Evolutionary conservation across 1,139 yeast genomes (phyloP).

Genomic region (Geotrichum klebahnii): DNA sequence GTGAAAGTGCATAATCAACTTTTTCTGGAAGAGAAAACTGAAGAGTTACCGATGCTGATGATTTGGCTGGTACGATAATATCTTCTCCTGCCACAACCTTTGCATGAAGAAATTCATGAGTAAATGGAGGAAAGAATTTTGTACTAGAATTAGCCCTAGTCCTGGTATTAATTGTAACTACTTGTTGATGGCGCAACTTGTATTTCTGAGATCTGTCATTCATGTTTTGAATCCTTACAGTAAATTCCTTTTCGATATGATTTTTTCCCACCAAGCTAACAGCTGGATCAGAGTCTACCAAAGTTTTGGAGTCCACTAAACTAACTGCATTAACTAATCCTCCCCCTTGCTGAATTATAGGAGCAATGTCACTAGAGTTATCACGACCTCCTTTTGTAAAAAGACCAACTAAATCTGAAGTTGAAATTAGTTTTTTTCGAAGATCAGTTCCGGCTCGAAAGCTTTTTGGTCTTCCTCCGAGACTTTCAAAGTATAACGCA

Average conservation of each 20-base stretch:
- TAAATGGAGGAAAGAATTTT: slow-evolving; percentile 17
- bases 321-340: slow-evolving; percentile 40
- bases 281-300: slow-evolving; percentile 22
- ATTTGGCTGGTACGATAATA: slow-evolving; percentile 4
- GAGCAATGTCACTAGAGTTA: slow-evolving; percentile 19
- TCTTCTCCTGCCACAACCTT: not conserved
- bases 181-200: slow-evolving; percentile 1
- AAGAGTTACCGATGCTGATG: not conserved
- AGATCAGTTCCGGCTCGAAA: slow-evolving; percentile 20
- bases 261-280: slow-evolving; percentile 20
- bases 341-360: slow-evolving; percentile 29
- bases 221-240: slow-evolving; percentile 4
- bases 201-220: slow-evolving; percentile 8
- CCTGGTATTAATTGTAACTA: slow-evolving; percentile 10
- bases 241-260: not conserved
- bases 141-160: not conserved
- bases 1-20: slow-evolving; percentile 6
- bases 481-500: slow-evolving; percentile 25
- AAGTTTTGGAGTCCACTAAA: slow-evolving; percentile 40
- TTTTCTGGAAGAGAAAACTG: slow-evolving; percentile 5
- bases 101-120: slow-evolving; percentile 8
- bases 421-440: slow-evolving; percentile 20
- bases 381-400: slow-evolving; percentile 17
- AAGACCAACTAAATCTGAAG: slow-evolving; percentile 21
- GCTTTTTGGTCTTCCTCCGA: slow-evolving; percentile 14